Conservation (phyloP, 495 filamentous ascomycete species). For the Xeromyces bisporus region DNA sequence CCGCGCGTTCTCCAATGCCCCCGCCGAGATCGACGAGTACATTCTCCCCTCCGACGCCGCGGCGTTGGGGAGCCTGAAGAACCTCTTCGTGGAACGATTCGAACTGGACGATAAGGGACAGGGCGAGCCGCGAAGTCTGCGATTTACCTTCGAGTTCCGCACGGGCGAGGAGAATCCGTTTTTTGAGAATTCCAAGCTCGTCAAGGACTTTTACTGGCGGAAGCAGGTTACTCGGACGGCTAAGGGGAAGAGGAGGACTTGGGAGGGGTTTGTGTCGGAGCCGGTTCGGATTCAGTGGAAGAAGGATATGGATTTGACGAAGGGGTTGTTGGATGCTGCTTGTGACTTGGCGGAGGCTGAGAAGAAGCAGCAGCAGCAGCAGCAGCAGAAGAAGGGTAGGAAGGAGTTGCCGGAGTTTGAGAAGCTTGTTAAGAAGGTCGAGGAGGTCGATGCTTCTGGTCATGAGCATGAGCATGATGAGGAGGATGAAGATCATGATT, state of each 20-base stretch:
- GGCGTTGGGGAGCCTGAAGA: constrained; percentile 43
- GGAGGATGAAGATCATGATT: constrained; percentile 33
- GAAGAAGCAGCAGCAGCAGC: constrained; percentile 23
- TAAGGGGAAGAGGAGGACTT: constrained; percentile 36
- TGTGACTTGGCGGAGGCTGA: constrained; percentile 51
- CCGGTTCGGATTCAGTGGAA: constrained; percentile 84
- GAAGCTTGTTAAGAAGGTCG: constrained; percentile 31
- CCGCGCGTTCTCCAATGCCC: constrained; percentile 68
- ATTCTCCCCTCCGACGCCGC: constrained; percentile 62
- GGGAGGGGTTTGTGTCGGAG: constrained; percentile 60
- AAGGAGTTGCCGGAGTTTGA: constrained; percentile 32
- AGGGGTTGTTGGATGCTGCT: constrained; percentile 57
- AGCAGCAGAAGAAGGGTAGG: constrained; percentile 4
- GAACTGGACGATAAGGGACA: constrained; percentile 45
- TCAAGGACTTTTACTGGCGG: constrained; percentile 82
- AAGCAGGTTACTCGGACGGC: constrained; percentile 22
- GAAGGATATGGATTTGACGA: constrained; percentile 63
- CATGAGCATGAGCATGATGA: constrained; percentile 12
- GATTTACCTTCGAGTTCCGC: constrained; percentile 28
- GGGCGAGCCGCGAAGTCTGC: constrained; percentile 32
- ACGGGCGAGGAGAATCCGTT: constrained; percentile 44
- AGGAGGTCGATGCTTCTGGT: constrained; percentile 10
- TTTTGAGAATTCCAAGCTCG: constrained; percentile 56
- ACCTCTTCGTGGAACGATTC: constrained; percentile 54
- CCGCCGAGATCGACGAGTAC: constrained; percentile 65